Evolutionary conservation across 1,284 basidiomycete genomes (phyloP).

Genomic region (Rugosomyces carneus): DNA sequence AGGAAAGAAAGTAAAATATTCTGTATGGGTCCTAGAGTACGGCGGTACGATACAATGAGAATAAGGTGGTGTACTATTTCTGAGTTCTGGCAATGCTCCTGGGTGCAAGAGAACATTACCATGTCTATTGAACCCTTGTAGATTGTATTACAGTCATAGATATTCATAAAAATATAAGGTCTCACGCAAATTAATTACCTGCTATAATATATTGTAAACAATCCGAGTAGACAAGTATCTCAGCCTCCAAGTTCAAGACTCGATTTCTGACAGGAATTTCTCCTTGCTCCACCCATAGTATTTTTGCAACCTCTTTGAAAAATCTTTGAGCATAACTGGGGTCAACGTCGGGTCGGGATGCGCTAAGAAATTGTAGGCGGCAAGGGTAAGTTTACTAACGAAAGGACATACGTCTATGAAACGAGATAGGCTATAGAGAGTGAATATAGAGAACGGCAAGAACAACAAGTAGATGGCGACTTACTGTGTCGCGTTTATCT

Average conservation of each 20-base stretch:
- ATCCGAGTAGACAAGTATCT: no score
- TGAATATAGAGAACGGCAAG: slow-evolving; percentile 6
- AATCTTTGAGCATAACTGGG: slow-evolving; percentile 43
- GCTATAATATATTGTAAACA: neutral
- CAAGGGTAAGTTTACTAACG: neutral
- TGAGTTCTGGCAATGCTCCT: no score
- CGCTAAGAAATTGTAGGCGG: slow-evolving; percentile 33
- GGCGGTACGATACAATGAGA: no score
- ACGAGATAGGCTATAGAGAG: slow-evolving; percentile 51
- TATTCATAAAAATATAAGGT: no score
- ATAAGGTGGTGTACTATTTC: no score
- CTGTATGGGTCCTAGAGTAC: no score
- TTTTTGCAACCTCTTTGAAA: slow-evolving; percentile 51
- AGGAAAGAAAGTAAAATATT: no score
- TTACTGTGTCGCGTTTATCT: slow-evolving; percentile 46
- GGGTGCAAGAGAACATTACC: no score
- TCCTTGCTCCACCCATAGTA: slow-evolving; percentile 69
- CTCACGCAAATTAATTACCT: neutral
- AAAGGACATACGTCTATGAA: slow-evolving; percentile 62
- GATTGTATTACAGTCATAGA: no score
- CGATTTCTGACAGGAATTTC: slow-evolving; percentile 37
- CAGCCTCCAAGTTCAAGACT: neutral
- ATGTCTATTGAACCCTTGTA: no score
- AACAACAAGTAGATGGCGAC: slow-evolving; percentile 18
- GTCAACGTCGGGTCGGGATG: slow-evolving; percentile 66